Conservation (phyloP, 805 yeast species). For the Yamadazyma olivae region DNA sequence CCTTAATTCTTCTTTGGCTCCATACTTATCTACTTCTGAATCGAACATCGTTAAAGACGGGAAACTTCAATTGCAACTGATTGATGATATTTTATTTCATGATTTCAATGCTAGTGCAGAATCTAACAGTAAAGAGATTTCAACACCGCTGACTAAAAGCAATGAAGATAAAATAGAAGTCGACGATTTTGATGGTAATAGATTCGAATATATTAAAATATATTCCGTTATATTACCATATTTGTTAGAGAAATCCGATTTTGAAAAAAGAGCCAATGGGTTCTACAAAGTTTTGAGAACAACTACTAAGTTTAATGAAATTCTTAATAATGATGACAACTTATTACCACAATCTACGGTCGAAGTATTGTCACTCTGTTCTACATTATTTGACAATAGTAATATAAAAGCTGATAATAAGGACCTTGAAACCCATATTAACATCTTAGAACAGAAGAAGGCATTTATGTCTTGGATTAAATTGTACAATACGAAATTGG, state of each 20-base stretch:
- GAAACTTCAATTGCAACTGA: constrained; percentile 19
- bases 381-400: constrained; percentile 49
- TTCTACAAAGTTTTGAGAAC: constrained; percentile 21
- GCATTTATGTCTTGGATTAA: constrained; percentile 58
- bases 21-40: constrained; percentile 12
- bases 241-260: constrained; percentile 20
- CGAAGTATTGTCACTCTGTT: constrained; percentile 11
- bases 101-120: constrained; percentile 31
- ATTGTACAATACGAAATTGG: constrained; percentile 34
- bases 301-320: constrained; percentile 17
- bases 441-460: constrained; percentile 24
- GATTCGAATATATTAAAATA: constrained; percentile 1
- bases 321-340: constrained; percentile 20
- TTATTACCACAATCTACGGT: constrained; percentile 1
- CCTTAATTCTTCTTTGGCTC: constrained; percentile 39
- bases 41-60: constrained; percentile 5
- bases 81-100: constrained; percentile 49
- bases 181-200: neutral
- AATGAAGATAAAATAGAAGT: constrained; percentile 7
- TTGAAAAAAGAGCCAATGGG: constrained; percentile 20
- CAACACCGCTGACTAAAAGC: constrained; percentile 19
- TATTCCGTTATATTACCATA: constrained; percentile 2
- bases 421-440: neutral
- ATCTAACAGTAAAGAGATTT: constrained; percentile 14
- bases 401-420: neutral